phyloP scores from a whole-genome alignment of 2,329 filamentous ascomycete species.

The Aspergillus pseudoterreus region DNA sequence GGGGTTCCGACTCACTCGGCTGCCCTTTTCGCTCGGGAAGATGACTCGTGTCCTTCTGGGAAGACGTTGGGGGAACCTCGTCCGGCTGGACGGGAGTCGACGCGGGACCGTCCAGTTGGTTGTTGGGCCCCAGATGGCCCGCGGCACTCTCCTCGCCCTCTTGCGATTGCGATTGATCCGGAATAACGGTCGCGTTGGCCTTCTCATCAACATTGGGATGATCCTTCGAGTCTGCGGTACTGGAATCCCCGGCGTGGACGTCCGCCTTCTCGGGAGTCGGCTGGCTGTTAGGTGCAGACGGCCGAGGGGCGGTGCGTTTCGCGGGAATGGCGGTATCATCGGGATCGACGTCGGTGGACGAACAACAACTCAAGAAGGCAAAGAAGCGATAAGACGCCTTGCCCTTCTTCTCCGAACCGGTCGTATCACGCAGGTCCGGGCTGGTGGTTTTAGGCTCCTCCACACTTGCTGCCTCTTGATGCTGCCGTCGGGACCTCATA shows the following conservation, averaged over 20 bases:
- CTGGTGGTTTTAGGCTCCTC: constrained; percentile 31
- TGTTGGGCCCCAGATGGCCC: constrained; percentile 38
- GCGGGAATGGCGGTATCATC: constrained; percentile 43
- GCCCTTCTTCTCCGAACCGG: constrained; percentile 38
- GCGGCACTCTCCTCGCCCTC: constrained; percentile 24
- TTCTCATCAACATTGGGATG: constrained; percentile 38
- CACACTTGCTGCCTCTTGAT: constrained; percentile 29
- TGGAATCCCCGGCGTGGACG: constrained; percentile 35
- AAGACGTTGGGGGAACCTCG: constrained; percentile 8
- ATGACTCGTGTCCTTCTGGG: constrained; percentile 10
- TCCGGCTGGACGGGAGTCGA: constrained; percentile 13
- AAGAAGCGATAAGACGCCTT: constrained; percentile 40
- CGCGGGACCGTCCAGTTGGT: constrained; percentile 31
- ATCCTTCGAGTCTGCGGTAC: constrained; percentile 38
- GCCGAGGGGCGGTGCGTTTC: constrained; percentile 43
- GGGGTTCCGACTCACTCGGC: neutral
- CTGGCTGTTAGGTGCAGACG: constrained; percentile 33
- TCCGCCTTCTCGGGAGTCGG: constrained; percentile 40
- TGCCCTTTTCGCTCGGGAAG: neutral
- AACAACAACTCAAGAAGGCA: constrained; percentile 49
- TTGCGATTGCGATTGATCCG: constrained; percentile 24
- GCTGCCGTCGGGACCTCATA: constrained; percentile 36
- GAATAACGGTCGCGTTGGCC: constrained; percentile 26
- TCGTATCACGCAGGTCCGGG: constrained; percentile 27
- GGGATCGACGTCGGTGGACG: constrained; percentile 42